Conservation (phyloP, 2,329 filamentous ascomycete genomes). For the Sphaerulina musiva region DNA sequence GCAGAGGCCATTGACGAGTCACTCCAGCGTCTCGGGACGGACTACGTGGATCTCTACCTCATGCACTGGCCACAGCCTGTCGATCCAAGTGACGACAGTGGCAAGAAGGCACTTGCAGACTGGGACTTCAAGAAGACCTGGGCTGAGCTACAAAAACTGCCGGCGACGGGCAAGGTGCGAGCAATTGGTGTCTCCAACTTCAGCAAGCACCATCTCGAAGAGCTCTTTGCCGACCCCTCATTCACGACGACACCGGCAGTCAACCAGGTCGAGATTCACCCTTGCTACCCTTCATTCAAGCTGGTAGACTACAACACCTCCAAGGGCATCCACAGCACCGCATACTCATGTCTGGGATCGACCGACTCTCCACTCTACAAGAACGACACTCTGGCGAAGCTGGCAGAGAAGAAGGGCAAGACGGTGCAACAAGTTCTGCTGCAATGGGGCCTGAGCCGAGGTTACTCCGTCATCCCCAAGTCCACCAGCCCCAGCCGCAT, state of each 20-base stretch:
- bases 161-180: constrained; percentile 62
- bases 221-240: constrained; percentile 57
- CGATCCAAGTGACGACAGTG: constrained; percentile 49
- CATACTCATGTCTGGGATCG: constrained; percentile 67
- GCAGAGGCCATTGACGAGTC: constrained; percentile 55
- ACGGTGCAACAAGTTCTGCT: constrained; percentile 70
- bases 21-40: constrained; percentile 54
- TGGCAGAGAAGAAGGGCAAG: constrained; percentile 59
- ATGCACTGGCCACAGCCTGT: constrained; percentile 67
- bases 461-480: constrained; percentile 81
- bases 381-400: constrained; percentile 54
- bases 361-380: constrained; percentile 64
- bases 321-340: constrained; percentile 69
- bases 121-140: constrained; percentile 81
- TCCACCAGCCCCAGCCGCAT: constrained; percentile 68
- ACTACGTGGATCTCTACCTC: constrained; percentile 65
- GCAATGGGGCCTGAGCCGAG: constrained; percentile 73
- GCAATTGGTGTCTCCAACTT: constrained; percentile 81
- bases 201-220: constrained; percentile 71
- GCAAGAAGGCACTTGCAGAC: constrained; percentile 62
- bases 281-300: constrained; percentile 74
- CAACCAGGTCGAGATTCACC: constrained; percentile 78
- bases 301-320: constrained; percentile 64
- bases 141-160: constrained; percentile 43
- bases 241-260: constrained; percentile 61